Evolutionary conservation across 192 early-diverging fungal species (phyloP).

Genomic region (Endogone sp.): DNA sequence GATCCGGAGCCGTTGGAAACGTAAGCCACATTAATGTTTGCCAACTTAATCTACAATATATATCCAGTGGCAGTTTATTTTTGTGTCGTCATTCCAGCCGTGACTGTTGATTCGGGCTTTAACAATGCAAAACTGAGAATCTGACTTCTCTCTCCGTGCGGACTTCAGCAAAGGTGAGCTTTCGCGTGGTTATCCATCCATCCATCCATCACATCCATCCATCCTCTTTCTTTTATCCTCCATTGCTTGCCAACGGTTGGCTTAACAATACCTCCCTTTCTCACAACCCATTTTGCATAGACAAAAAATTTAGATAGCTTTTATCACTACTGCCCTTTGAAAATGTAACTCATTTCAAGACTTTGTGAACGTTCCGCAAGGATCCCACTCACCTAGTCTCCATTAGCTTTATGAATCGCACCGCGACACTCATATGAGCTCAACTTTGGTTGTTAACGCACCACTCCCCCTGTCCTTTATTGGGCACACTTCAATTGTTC

Average conservation of each 20-base stretch:
- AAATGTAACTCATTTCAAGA: background rate
- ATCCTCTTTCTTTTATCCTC: background rate
- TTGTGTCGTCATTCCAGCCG: too few species aligned
- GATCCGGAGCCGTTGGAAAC: too few species aligned
- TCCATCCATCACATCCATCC: constrained; percentile 13
- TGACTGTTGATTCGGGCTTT: too few species aligned
- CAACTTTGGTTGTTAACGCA: background rate
- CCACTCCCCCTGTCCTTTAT: constrained; percentile 8
- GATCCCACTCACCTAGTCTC: background rate
- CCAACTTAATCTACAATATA: too few species aligned
- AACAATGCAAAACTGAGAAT: too few species aligned
- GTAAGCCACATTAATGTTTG: too few species aligned
- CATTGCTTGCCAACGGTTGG: too few species aligned
- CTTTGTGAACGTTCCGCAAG: constrained; percentile 1
- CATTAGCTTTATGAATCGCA: constrained; percentile 1
- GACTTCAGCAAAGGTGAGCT: too few species aligned
- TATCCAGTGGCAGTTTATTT: too few species aligned
- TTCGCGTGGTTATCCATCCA: background rate
- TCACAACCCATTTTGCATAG: constrained; percentile 1
- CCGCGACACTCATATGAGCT: constrained; percentile 22
- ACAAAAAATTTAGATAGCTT: too few species aligned
- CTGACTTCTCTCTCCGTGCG: too few species aligned
- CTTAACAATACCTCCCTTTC: constrained; percentile 9
- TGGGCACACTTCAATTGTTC: constrained; percentile 37
- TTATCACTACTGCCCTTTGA: constrained; percentile 10